Base-by-base conservation (phyloP, 2,329 filamentous ascomycete genomes). In the Lojkania enalia region DNA sequence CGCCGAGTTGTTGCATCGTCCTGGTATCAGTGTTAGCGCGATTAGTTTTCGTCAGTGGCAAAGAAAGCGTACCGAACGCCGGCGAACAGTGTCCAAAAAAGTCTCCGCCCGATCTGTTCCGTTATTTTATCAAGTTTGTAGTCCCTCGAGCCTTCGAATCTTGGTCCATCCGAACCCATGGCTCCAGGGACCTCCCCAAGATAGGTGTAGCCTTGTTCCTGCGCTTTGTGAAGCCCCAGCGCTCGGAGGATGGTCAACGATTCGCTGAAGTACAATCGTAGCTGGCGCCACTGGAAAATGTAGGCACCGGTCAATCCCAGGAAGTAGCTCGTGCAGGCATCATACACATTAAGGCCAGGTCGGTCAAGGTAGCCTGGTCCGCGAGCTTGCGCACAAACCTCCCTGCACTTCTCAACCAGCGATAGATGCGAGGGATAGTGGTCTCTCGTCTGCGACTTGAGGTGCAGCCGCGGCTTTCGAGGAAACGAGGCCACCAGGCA, bases 71-170 rank as follows among this genome's bases (percentile, higher is more conserved):
- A n/a, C n/a, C 85, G 79, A 48, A 88, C 81, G 23, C 85, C 85
- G 4, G 90, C 81, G 50, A 94, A 83, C 55, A 90, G 78, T 16
- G 88, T 85, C 85, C 90, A 96, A 66, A 95, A 96, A 30, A 95
- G 70, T 27, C 81, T 75, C 30, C 77, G 74, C 3, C 77, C 78
- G 48, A 83, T 84, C 51, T 78, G 73, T 44, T 74, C 66, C 3
- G 73, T 77, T 47, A 78, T 77, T 29, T 63, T 55, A 55, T 77
- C 74, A 12, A 71, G 49, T 23, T 64, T 62, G 20, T 66, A 53
- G 31, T 74, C 71, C 15, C 60, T 60, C 14, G 55, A 66, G 15
- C 64, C 66, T 38, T 73, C 70, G 25, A 58, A 58, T 25, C 62
- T 61, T 14, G 63, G 60, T 11, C 69, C 64, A 39, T 67, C 59